Percentiles rank a stretch among this genome's conserved stretches.
Conservation (phyloP, 1,139 yeast species). For the Lodderomyces beijingensis region DNA sequence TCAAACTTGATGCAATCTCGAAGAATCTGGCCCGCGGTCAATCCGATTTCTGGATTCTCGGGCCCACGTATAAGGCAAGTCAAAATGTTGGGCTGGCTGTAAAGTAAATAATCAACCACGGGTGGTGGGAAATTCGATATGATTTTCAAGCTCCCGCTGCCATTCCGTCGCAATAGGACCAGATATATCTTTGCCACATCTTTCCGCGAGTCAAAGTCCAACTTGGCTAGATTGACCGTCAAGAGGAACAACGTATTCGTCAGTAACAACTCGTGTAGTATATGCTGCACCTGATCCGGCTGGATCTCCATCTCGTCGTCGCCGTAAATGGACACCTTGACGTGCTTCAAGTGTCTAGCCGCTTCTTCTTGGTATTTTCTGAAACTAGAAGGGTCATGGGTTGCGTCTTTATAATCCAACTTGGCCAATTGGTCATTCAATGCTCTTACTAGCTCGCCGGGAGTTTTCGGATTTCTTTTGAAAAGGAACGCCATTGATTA, state of each 20-base stretch:
- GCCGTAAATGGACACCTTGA: conserved; percentile 68
- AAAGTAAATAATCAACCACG: conserved; percentile 76
- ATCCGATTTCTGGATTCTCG: conserved; percentile 66
- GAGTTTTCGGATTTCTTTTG: conserved; percentile 89
- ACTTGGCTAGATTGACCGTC: conserved; percentile 50
- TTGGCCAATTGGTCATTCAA: conserved; percentile 70
- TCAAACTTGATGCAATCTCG: conserved; percentile 86
- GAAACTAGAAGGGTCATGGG: conserved; percentile 22
- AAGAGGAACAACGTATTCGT: conserved; percentile 65
- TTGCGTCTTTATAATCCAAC: conserved; percentile 48
- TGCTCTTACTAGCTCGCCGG: conserved; percentile 74
- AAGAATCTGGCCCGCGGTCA: conserved; percentile 73
- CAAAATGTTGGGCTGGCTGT: conserved; percentile 59
- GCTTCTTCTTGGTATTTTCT: conserved; percentile 75
- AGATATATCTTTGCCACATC: conserved; percentile 73
- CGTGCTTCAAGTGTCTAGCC: conserved; percentile 60
- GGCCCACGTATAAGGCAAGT: conserved; percentile 62
- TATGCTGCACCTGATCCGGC: conserved; percentile 68
- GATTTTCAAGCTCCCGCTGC: conserved; percentile 17
- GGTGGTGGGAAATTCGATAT: conserved; percentile 40
- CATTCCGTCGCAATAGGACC: conserved; percentile 69
- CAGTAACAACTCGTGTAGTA: conserved; percentile 74
- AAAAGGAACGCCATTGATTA: conserved; percentile 95
- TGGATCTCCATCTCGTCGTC: conserved; percentile 66
- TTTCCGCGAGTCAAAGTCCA: conserved; percentile 88